A percentile compares a stretch with the other conserved stretches of the same genome.
These are phyloP conservation scores for Monosporascus sp. DNA, from an alignment of 2,329 filamentous ascomycete genomes.

Conservation along the genomic window DNA sequence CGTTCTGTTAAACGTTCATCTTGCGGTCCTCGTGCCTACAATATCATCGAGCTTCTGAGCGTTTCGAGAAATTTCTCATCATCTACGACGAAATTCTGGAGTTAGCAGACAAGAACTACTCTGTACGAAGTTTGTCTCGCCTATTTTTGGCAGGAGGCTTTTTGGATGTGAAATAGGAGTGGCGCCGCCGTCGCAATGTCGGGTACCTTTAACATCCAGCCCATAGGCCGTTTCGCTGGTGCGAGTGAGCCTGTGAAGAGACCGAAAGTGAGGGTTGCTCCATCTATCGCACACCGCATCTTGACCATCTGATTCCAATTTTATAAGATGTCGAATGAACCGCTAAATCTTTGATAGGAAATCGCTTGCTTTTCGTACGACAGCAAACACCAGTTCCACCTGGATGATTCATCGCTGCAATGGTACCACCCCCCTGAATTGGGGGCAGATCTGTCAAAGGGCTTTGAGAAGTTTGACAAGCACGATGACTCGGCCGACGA, in stretches of 20 bases:
- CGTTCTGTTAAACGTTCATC: too few relatives aligned
- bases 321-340: background rate
- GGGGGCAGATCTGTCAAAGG: constrained; percentile 68
- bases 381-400: constrained; percentile 68
- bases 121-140: too few relatives aligned
- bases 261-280: constrained; percentile 54
- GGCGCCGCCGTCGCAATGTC: constrained; percentile 9
- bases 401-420: constrained; percentile 72
- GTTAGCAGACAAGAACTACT: too few relatives aligned
- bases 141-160: too few relatives aligned
- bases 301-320: too few relatives aligned
- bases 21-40: too few relatives aligned
- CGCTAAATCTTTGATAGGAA: constrained; percentile 51
- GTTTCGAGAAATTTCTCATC: too few relatives aligned
- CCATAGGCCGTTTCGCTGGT: constrained; percentile 63
- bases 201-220: constrained; percentile 56
- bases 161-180: too few relatives aligned
- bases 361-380: constrained; percentile 93
- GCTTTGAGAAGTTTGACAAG: constrained; percentile 78
- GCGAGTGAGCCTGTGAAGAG: constrained; percentile 66
- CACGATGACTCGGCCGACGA: constrained; percentile 79
- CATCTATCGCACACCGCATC: background rate
- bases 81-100: too few relatives aligned
- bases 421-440: constrained; percentile 81
- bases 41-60: too few relatives aligned